Percentiles rank a stretch among this genome's conserved stretches.
Conservation (phyloP, 176 grass and related monocot genomes). For the Triticum monococcum region DNA sequence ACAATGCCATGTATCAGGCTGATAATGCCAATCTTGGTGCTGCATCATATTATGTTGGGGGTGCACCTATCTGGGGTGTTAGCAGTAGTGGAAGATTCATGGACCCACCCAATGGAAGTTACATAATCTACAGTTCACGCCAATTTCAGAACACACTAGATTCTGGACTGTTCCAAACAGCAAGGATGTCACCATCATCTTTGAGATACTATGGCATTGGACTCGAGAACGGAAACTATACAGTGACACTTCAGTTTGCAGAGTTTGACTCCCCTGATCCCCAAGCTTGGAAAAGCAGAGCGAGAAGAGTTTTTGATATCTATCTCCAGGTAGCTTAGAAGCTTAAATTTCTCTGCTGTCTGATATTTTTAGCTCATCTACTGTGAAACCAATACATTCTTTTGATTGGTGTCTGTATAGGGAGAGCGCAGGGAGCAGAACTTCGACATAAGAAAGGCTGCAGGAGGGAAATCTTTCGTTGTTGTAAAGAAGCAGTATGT, state of each 20-base stretch:
- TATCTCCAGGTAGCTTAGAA: slow-evolving; percentile 63
- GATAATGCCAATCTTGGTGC: slow-evolving; percentile 49
- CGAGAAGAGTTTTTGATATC: slow-evolving; percentile 84
- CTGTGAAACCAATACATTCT: not conserved
- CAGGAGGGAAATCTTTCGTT: slow-evolving; percentile 59
- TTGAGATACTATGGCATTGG: slow-evolving; percentile 90
- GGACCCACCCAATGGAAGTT: slow-evolving; percentile 30
- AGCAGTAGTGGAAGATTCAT: slow-evolving; percentile 74
- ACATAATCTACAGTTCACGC: slow-evolving; percentile 27
- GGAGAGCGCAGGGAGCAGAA: slow-evolving; percentile 67
- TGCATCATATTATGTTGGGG: slow-evolving; percentile 63
- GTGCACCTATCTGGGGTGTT: slow-evolving; percentile 60
- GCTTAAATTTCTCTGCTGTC: not conserved
- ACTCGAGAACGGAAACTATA: slow-evolving; percentile 96
- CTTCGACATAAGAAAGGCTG: slow-evolving; percentile 69
- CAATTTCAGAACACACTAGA: slow-evolving; percentile 61
- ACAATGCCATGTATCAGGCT: slow-evolving; percentile 49
- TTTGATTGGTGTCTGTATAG: slow-evolving; percentile 49
- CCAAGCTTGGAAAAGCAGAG: slow-evolving; percentile 51
- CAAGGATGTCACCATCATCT: slow-evolving; percentile 78
- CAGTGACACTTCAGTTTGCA: slow-evolving; percentile 63
- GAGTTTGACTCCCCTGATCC: slow-evolving; percentile 47
- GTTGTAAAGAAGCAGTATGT: slow-evolving; percentile 51
- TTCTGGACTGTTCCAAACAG: slow-evolving; percentile 59
- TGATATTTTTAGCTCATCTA: not conserved